Conservation (phyloP, 441 rosid genomes). For the Gossypium gossypioides region DNA sequence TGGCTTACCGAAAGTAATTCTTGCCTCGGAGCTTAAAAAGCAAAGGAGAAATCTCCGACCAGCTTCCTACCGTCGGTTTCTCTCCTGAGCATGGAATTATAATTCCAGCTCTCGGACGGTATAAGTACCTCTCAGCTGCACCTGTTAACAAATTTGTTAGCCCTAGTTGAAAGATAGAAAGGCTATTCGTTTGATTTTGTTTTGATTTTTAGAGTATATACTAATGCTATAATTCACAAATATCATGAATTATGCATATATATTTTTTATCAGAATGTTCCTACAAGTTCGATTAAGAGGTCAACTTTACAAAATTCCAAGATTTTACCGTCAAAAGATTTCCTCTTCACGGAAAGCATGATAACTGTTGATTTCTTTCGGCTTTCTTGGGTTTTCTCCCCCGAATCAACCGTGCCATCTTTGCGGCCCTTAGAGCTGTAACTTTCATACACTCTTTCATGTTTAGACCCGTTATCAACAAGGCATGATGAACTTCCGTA, state of each 20-base stretch:
- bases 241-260: neutral
- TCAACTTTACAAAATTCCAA: conserved; percentile 39
- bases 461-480: conserved; percentile 43
- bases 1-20: conserved; percentile 61
- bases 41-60: conserved; percentile 75
- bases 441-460: conserved; percentile 60
- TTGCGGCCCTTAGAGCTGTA: conserved; percentile 59
- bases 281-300: neutral
- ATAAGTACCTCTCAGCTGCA: conserved; percentile 45
- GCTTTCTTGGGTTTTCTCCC: conserved; percentile 40
- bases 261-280: neutral
- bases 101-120: conserved; percentile 50
- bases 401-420: conserved; percentile 38
- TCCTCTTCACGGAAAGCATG: conserved; percentile 72
- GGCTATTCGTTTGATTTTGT: neutral
- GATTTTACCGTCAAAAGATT: conserved; percentile 66
- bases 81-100: conserved; percentile 44
- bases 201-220: neutral
- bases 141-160: conserved; percentile 20
- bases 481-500: conserved; percentile 56
- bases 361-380: conserved; percentile 52
- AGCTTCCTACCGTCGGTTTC: conserved; percentile 47
- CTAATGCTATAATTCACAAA: neutral
- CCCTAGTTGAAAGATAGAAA: neutral
- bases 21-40: conserved; percentile 67